These are phyloP conservation scores for Hemisphaericaspora lyxosophila DNA, from an alignment of 1,139 yeast genomes.

Conservation along the genomic window DNA sequence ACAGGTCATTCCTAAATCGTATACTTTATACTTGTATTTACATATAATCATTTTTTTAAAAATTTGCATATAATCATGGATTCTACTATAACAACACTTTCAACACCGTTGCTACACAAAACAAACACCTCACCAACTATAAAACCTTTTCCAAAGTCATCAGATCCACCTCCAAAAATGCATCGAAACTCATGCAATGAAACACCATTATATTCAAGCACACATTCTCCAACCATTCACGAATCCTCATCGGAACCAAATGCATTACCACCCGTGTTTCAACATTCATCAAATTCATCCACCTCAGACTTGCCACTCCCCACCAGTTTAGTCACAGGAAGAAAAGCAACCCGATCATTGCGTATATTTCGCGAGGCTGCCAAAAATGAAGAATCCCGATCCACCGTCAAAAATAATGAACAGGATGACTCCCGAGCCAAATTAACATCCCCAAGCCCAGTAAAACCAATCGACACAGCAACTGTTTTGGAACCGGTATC, in stretches of 20 bases:
- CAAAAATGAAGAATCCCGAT: slow-evolving; percentile 9
- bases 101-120: background rate
- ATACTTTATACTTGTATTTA: too few relatives aligned
- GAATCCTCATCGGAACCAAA: slow-evolving; percentile 4
- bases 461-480: background rate
- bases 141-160: background rate
- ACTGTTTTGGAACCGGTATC: slow-evolving; percentile 27
- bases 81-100: background rate
- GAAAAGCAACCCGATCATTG: slow-evolving; percentile 42
- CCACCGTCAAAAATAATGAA: slow-evolving; percentile 5
- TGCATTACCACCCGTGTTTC: background rate
- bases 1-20: too few relatives aligned
- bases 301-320: slow-evolving; percentile 5
- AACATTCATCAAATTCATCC: slow-evolving; percentile 2
- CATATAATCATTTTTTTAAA: too few relatives aligned
- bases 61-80: too few relatives aligned
- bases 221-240: background rate
- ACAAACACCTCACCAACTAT: background rate
- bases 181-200: background rate
- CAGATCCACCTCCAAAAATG: background rate
- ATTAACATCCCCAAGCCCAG: slow-evolving; percentile 1
- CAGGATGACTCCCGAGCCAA: slow-evolving; percentile 3
- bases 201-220: background rate
- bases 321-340: slow-evolving; percentile 19
- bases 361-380: slow-evolving; percentile 31